Evolutionary conservation across 805 yeast species (phyloP).

Genomic region (Saturnispora saitoi): DNA sequence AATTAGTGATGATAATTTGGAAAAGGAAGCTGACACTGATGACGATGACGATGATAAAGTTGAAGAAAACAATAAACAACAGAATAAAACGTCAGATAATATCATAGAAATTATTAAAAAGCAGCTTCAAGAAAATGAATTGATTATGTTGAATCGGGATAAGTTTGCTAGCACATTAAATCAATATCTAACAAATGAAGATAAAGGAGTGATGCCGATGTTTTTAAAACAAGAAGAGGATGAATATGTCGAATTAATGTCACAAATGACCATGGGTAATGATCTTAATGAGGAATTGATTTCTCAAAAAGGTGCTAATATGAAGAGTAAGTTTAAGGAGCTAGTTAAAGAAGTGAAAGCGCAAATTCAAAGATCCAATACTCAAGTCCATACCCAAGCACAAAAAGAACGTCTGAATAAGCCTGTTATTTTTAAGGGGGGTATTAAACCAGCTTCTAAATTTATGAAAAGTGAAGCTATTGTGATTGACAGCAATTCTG

Average conservation of each 20-base stretch:
- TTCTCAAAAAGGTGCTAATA: constrained; percentile 13
- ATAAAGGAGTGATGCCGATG: constrained; percentile 18
- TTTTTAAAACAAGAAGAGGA: constrained; percentile 50
- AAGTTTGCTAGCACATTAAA: constrained; percentile 58
- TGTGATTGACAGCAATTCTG: not conserved
- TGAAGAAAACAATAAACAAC: constrained; percentile 16
- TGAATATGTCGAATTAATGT: constrained; percentile 42
- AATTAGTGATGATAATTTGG: not conserved
- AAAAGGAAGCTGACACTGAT: constrained; percentile 1
- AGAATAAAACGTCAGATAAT: constrained; percentile 18
- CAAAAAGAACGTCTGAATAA: not conserved
- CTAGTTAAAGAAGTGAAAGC: constrained; percentile 25
- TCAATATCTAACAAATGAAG: constrained; percentile 1
- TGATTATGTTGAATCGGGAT: constrained; percentile 62
- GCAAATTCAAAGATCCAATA: constrained; percentile 11
- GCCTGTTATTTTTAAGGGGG: not conserved
- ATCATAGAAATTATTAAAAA: constrained; percentile 50
- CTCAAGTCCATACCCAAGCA: not conserved
- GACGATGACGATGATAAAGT: not conserved
- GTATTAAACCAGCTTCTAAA: not conserved
- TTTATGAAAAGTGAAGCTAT: not conserved
- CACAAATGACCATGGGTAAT: constrained; percentile 33
- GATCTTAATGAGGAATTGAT: constrained; percentile 14
- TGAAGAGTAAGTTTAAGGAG: constrained; percentile 24
- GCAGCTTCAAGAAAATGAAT: constrained; percentile 51